Conservation (phyloP, 345 rosid species). For the Hirschfeldia incana region DNA sequence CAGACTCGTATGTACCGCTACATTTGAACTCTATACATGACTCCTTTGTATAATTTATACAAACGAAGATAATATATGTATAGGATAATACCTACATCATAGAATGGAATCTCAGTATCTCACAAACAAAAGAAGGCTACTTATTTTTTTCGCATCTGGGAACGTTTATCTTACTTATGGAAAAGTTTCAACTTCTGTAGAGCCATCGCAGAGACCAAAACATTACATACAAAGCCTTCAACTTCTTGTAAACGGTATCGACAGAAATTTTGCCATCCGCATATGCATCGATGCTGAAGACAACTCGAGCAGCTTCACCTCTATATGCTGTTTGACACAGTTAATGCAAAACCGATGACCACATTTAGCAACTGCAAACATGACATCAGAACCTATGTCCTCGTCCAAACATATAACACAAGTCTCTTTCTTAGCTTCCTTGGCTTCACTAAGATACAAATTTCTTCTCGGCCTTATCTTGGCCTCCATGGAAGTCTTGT, state of each 20-base stretch:
- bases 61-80: no score
- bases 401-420: conserved; percentile 65
- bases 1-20: no score
- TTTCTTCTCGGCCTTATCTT: background rate
- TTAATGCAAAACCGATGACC: conserved; percentile 58
- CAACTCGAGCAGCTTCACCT: conserved; percentile 62
- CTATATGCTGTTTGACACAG: conserved; percentile 70
- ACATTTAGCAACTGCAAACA: conserved; percentile 61
- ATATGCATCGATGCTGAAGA: conserved; percentile 65
- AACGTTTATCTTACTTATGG: background rate
- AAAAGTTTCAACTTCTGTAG: background rate
- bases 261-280: background rate
- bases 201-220: background rate
- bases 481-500: background rate
- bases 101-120: background rate
- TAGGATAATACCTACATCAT: background rate
- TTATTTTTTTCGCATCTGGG: background rate
- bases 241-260: background rate
- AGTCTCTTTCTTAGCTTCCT: conserved; percentile 42
- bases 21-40: no score
- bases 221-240: background rate
- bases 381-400: conserved; percentile 34
- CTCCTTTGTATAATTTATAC: no score
- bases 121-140: background rate
- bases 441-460: background rate